A percentile compares a stretch with the other conserved stretches of the same genome.
These are phyloP conservation scores for Beauveria sp. DNA, from an alignment of 2,329 filamentous ascomycete species.

Conservation along the genomic window DNA sequence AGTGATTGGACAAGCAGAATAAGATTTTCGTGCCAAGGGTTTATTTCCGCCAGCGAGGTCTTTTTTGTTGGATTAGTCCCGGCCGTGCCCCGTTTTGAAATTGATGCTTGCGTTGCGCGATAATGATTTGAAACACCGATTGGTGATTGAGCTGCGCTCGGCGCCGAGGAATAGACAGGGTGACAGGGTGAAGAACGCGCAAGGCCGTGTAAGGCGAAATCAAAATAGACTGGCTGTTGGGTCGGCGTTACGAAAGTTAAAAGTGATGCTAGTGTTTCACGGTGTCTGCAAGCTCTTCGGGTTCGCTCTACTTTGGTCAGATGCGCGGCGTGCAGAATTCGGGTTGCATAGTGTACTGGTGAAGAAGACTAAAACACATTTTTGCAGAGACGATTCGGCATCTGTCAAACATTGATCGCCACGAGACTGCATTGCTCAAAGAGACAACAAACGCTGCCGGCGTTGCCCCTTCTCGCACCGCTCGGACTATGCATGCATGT, in stretches of 20 bases:
- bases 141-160: background rate
- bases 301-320: background rate
- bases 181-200: background rate
- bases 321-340: background rate
- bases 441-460: background rate
- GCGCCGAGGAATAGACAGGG: background rate
- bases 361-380: background rate
- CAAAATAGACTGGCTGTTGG: background rate
- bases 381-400: background rate
- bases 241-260: background rate
- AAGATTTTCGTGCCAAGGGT: background rate
- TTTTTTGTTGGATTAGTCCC: background rate
- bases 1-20: background rate
- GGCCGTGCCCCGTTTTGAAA: background rate
- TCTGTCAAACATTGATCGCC: background rate
- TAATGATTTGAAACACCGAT: background rate
- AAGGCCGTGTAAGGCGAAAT: background rate
- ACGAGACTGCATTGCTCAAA: background rate
- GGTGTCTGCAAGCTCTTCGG: background rate
- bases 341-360: background rate
- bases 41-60: background rate
- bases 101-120: background rate
- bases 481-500: background rate
- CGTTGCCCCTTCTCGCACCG: background rate
- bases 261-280: slow-evolving; percentile 11